A percentile compares a stretch with the other conserved stretches of the same genome.
phyloP scores from a whole-genome alignment of 2,329 filamentous ascomycete species.

The Aplosporella prunicola region DNA sequence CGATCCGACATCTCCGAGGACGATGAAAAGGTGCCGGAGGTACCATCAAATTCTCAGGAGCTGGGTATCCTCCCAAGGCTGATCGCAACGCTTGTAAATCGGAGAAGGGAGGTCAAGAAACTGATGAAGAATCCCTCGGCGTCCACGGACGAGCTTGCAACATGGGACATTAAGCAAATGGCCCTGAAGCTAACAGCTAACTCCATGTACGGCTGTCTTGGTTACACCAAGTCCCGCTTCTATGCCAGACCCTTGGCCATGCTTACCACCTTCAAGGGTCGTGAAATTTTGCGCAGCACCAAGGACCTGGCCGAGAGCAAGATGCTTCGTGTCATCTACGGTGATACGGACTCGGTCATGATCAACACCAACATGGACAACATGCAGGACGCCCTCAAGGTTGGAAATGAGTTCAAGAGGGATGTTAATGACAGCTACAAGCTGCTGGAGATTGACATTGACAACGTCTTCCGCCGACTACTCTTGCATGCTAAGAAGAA shows the following conservation, averaged over 20 bases:
- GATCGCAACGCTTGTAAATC: constrained; percentile 82
- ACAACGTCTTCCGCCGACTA: constrained; percentile 91
- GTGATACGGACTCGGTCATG: constrained; percentile 99
- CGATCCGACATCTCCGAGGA: constrained; percentile 65
- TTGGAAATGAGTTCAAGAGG: constrained; percentile 90
- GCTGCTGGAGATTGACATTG: constrained; percentile 93
- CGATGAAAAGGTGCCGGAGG: constrained; percentile 80
- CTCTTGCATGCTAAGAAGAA: constrained; percentile 98
- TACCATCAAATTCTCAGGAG: constrained; percentile 61
- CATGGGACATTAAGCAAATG: constrained; percentile 97
- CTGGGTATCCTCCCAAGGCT: constrained; percentile 82
- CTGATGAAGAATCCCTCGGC: constrained; percentile 93
- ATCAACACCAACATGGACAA: constrained; percentile 98
- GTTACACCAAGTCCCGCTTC: constrained; percentile 93
- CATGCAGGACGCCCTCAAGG: constrained; percentile 78
- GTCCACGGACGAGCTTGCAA: constrained; percentile 74
- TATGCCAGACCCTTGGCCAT: constrained; percentile 92
- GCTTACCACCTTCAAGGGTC: constrained; percentile 92
- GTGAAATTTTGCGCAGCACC: constrained; percentile 91
- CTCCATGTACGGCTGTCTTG: constrained; percentile 98
- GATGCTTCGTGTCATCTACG: constrained; percentile 90
- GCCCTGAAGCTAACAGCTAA: constrained; percentile 96
- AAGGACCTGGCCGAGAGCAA: constrained; percentile 91
- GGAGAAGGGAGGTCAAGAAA: constrained; percentile 85
- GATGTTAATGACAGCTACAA: constrained; percentile 90